Base-by-base conservation (phyloP, 192 early-diverging fungal species). In the Backusella australiensis region DNA sequence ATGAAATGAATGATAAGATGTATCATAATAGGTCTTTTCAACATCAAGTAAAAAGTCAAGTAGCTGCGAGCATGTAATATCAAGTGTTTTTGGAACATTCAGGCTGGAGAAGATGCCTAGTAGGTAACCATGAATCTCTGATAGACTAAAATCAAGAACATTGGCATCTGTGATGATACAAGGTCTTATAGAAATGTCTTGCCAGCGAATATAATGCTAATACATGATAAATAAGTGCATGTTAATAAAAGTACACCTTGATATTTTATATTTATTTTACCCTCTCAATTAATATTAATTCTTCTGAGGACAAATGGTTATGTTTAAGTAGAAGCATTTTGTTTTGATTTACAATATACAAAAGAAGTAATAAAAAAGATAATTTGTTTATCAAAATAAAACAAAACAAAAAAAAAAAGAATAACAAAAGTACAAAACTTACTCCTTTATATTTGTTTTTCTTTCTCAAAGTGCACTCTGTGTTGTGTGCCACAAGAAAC, bases 1-100 rank as follows among this genome's bases (percentile, higher is more conserved):
- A 78, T 92, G 92, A 76, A 96, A 97, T 8, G 93, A 94, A 81
- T 97, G 96, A 74, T 97, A 97, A 6, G 92, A 93, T 41, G 91
- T 93, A 14, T 88, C 76, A n/a, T 85, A 81, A 80, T 97, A 97
- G 21, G 90, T 90, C 23, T 82, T 70, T 56, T 92, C 91, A 46
- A 96, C 90, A 67, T 95, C 94, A 46, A 93, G 84, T 41, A 93
- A 87, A 76, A 97, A 96, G 65, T 94, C 92, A n/a, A 97, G 87
- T 71, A 97, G 78, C 53, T 91, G 86, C 11, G 88, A 86, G 19
- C 83, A 82, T 6, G 89, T 77, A 36, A 90, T 85, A 71, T 85
- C 81, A 34, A 91, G 80, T 15, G 88, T 86, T 21, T 82, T 76
- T 32, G 89, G 77, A 6, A 96, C 78, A 59, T 88, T 89, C 11